phyloP scores from a whole-genome alignment of 2,329 filamentous ascomycete genomes.

The Saccharata proteae region DNA sequence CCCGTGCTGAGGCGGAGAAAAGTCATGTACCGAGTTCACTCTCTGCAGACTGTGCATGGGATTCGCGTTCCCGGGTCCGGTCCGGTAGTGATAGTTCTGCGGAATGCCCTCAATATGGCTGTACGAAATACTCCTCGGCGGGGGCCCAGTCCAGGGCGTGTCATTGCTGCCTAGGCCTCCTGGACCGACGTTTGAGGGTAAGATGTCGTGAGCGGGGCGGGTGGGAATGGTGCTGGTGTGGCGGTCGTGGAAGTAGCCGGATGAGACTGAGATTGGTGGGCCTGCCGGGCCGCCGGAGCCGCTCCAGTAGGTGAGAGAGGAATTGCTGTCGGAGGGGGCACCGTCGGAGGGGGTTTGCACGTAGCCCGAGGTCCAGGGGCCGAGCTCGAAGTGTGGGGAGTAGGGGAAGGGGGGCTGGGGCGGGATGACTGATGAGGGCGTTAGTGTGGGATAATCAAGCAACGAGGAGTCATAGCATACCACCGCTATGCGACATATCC shows the following conservation, averaged over 20 bases:
- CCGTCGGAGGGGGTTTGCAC: conserved; percentile 5
- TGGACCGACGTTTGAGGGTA: conserved; percentile 16
- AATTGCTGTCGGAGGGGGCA: conserved; percentile 2
- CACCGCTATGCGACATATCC: conserved; percentile 17
- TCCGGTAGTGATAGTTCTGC: conserved; percentile 16
- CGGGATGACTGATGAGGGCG: conserved; percentile 17
- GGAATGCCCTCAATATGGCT: conserved; percentile 25
- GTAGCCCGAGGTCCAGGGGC: conserved; percentile 2
- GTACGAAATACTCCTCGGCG: conserved; percentile 27
- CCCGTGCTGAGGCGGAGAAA: background rate
- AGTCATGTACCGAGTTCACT: conserved; percentile 1
- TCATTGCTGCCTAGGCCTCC: conserved; percentile 21
- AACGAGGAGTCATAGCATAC: conserved; percentile 13
- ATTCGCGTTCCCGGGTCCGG: background rate
- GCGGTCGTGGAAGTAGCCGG: conserved; percentile 19
- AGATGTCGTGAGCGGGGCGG: conserved; percentile 18
- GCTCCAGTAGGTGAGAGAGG: conserved; percentile 11
- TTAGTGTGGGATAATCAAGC: conserved; percentile 3
- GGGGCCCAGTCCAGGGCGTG: conserved; percentile 20
- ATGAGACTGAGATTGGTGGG: conserved; percentile 21
- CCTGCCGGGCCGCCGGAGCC: too few relatives aligned
- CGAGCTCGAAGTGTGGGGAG: conserved; percentile 12
- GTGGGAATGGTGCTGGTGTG: conserved; percentile 18
- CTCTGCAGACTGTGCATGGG: conserved; percentile 2
- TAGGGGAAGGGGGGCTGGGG: conserved; percentile 23